Evolutionary conservation across 768 basidiomycete species (phyloP).

Genomic region (Hortiboletus campestris): DNA sequence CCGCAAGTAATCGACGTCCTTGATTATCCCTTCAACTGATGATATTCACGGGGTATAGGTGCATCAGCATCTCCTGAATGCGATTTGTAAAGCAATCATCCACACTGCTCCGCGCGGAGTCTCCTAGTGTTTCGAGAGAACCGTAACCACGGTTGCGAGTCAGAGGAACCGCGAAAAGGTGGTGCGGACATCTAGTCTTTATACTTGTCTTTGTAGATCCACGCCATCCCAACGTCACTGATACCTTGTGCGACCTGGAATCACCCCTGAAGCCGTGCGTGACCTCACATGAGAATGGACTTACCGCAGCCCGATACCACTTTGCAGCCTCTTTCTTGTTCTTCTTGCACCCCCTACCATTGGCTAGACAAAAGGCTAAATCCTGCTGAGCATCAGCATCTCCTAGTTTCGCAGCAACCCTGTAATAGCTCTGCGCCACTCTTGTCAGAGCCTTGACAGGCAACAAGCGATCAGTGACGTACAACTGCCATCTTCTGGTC

Average conservation of each 20-base stretch:
- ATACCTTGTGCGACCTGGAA: slow-evolving; percentile 62
- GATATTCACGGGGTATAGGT: slow-evolving; percentile 27
- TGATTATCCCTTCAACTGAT: slow-evolving; percentile 3
- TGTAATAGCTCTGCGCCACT: slow-evolving; percentile 68
- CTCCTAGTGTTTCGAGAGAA: slow-evolving; percentile 3
- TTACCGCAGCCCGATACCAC: slow-evolving; percentile 87
- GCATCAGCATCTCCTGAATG: slow-evolving; percentile 11
- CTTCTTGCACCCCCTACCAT: slow-evolving; percentile 88
- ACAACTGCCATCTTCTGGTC: slow-evolving; percentile 90
- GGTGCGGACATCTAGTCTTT: slow-evolving; percentile 16
- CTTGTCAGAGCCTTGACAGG: neutral
- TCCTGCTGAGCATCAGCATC: slow-evolving; percentile 87
- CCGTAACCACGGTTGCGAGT: neutral
- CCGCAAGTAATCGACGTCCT: slow-evolving; percentile 25
- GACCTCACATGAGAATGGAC: slow-evolving; percentile 19
- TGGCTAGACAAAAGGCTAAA: slow-evolving; percentile 80
- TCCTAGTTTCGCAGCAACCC: slow-evolving; percentile 78
- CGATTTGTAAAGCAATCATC: slow-evolving; percentile 3
- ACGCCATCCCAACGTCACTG: slow-evolving; percentile 81
- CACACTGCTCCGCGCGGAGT: slow-evolving; percentile 9
- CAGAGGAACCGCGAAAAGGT: neutral
- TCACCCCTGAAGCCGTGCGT: neutral
- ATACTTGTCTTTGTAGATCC: slow-evolving; percentile 91
- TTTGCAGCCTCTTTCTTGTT: slow-evolving; percentile 81
- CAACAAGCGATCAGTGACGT: slow-evolving; percentile 28